Evolutionary conservation across 2,329 filamentous ascomycete species (phyloP).

Genomic region (Chaetomiaceae sp.): DNA sequence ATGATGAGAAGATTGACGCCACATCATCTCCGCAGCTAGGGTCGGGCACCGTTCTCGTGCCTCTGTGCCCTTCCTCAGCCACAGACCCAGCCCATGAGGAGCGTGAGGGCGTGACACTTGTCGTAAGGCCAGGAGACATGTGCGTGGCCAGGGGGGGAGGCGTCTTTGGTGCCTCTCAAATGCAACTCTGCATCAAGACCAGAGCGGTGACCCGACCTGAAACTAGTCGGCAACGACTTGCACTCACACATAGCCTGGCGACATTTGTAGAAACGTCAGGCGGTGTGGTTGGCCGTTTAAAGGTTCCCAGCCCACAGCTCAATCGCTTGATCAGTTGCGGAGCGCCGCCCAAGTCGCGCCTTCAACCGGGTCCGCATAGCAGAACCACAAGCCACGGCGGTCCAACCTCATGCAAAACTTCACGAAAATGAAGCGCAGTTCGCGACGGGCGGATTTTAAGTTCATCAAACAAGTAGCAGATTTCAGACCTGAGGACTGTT

Average conservation of each 20-base stretch:
- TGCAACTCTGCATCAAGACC: background rate
- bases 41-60: background rate
- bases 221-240: background rate
- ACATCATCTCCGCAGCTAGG: constrained; percentile 4
- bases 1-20: background rate
- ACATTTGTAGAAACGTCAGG: constrained; percentile 1
- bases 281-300: constrained; percentile 7
- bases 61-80: background rate
- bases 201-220: background rate
- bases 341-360: constrained; percentile 14
- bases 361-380: constrained; percentile 14
- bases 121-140: background rate
- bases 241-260: constrained; percentile 2
- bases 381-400: constrained; percentile 9
- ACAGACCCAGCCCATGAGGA: background rate
- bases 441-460: background rate
- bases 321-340: constrained; percentile 16
- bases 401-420: constrained; percentile 1
- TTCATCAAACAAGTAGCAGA: background rate
- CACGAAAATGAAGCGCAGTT: background rate
- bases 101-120: constrained; percentile 6
- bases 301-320: background rate
- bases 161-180: background rate
- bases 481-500: constrained; percentile 13
- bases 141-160: background rate